phyloP scores from a whole-genome alignment of 495 filamentous ascomycete genomes.

The Paragyromitra xinjiangensis region DNA sequence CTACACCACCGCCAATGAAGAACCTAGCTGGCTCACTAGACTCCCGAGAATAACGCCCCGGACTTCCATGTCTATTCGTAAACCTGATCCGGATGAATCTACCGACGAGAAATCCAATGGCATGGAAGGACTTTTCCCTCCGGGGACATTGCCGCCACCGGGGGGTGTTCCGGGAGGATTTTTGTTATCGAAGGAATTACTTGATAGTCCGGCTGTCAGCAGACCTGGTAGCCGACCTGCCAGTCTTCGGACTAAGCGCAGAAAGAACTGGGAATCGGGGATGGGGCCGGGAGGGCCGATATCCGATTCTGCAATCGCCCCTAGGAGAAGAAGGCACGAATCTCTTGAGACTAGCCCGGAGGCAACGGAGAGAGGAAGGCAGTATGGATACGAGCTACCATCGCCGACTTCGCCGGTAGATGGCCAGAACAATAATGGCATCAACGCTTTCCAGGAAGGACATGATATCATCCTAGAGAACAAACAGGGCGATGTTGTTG shows the following conservation, averaged over 20 bases:
- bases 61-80: conserved; percentile 72
- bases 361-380: conserved; percentile 54
- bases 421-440: conserved; percentile 33
- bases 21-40: conserved; percentile 93
- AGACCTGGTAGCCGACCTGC: conserved; percentile 66
- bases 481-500: conserved; percentile 83
- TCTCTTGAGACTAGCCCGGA: conserved; percentile 28
- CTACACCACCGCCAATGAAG: conserved; percentile 85
- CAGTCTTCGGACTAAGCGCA: conserved; percentile 68
- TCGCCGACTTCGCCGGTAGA: conserved; percentile 58
- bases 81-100: conserved; percentile 65
- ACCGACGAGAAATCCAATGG: conserved; percentile 64
- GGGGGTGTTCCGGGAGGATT: conserved; percentile 79
- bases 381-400: conserved; percentile 56
- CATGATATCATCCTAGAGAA: conserved; percentile 84
- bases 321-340: conserved; percentile 64
- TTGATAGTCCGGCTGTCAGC: conserved; percentile 56
- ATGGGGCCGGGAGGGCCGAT: conserved; percentile 88
- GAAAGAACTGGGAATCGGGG: conserved; percentile 74
- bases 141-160: conserved; percentile 80
- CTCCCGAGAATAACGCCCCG: conserved; percentile 87
- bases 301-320: conserved; percentile 87
- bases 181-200: conserved; percentile 67
- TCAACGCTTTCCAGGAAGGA: conserved; percentile 84
- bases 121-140: conserved; percentile 64